Conservation (phyloP, 2,329 filamentous ascomycete species). For the Emericellopsis cladophorae region DNA sequence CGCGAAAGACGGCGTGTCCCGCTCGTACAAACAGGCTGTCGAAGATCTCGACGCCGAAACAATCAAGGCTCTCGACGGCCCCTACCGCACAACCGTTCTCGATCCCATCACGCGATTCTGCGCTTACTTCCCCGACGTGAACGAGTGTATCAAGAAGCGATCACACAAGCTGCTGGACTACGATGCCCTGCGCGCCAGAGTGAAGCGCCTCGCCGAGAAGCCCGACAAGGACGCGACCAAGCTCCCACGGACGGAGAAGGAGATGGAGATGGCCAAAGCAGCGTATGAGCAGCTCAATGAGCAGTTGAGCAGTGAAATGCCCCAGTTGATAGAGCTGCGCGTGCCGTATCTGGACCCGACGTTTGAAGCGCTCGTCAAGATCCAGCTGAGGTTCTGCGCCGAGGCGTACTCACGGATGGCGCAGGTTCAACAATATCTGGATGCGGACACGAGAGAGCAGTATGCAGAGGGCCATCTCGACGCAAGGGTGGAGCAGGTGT, state of each 20-base stretch:
- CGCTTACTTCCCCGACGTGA: slow-evolving; percentile 97
- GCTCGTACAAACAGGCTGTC: slow-evolving; percentile 96
- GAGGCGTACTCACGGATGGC: slow-evolving; percentile 98
- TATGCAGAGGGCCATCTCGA: slow-evolving; percentile 92
- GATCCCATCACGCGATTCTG: slow-evolving; percentile 95
- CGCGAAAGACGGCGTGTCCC: slow-evolving; percentile 84
- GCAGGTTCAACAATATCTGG: slow-evolving; percentile 96
- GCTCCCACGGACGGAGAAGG: slow-evolving; percentile 89
- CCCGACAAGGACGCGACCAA: slow-evolving; percentile 98
- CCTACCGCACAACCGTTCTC: slow-evolving; percentile 85
- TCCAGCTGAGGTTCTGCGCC: slow-evolving; percentile 92
- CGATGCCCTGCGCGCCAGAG: slow-evolving; percentile 86
- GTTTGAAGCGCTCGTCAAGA: slow-evolving; percentile 97
- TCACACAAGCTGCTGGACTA: slow-evolving; percentile 98
- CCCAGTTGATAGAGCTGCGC: slow-evolving; percentile 89
- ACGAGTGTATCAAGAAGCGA: slow-evolving; percentile 98
- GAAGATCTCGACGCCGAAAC: slow-evolving; percentile 97
- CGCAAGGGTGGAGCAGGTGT: slow-evolving; percentile 80
- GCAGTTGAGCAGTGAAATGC: slow-evolving; percentile 83
- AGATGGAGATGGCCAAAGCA: slow-evolving; percentile 84
- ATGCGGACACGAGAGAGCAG: slow-evolving; percentile 88
- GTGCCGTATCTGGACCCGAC: slow-evolving; percentile 95
- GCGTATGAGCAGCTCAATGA: slow-evolving; percentile 97
- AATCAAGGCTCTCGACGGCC: slow-evolving; percentile 94
- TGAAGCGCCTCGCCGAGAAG: slow-evolving; percentile 95